Percentiles rank a stretch among this genome's conserved stretches.
These are phyloP conservation scores for Penstemon davidsonii DNA, from an alignment of 257 asterid genomes.

Conservation along the genomic window DNA sequence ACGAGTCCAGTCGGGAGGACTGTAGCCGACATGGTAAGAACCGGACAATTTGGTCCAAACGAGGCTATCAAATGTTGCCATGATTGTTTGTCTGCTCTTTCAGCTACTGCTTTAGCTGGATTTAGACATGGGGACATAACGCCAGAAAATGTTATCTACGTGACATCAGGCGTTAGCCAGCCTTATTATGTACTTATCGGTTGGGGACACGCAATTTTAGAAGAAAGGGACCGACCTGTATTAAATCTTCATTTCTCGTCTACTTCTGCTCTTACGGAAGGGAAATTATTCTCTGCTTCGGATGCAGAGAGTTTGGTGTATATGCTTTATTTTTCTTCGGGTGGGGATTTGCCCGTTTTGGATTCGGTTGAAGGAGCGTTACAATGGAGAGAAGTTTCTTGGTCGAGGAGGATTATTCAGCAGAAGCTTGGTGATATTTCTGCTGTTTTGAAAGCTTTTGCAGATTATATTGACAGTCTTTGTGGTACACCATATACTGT, in stretches of 20 bases:
- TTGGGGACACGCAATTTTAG: constrained; percentile 97
- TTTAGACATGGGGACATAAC: constrained; percentile 88
- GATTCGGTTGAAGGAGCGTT: constrained; percentile 98
- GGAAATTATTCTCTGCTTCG: constrained; percentile 89
- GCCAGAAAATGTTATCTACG: constrained; percentile 77
- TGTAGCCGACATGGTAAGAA: constrained; percentile 72
- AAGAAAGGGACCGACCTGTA: constrained; percentile 92
- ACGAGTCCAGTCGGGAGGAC: constrained; percentile 83
- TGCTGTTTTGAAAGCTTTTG: constrained; percentile 92
- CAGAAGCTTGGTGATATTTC: constrained; percentile 96
- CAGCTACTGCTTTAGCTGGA: constrained; percentile 68
- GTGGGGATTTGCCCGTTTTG: constrained; percentile 75
- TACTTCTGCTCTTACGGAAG: constrained; percentile 93
- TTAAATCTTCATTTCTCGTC: constrained; percentile 92
- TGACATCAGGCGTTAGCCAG: constrained; percentile 53
- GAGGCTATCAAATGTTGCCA: constrained; percentile 93
- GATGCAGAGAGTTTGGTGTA: constrained; percentile 95
- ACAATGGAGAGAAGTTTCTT: constrained; percentile 89
- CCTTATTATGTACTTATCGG: constrained; percentile 72
- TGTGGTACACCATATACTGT: constrained; percentile 97
- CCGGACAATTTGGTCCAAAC: constrained; percentile 57
- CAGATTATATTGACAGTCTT: constrained; percentile 95
- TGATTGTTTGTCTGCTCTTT: constrained; percentile 86
- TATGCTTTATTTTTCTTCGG: constrained; percentile 72
- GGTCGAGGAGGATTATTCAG: constrained; percentile 96